phyloP scores from a whole-genome alignment of 2,329 filamentous ascomycete genomes.

The Alternaria postmessia region DNA sequence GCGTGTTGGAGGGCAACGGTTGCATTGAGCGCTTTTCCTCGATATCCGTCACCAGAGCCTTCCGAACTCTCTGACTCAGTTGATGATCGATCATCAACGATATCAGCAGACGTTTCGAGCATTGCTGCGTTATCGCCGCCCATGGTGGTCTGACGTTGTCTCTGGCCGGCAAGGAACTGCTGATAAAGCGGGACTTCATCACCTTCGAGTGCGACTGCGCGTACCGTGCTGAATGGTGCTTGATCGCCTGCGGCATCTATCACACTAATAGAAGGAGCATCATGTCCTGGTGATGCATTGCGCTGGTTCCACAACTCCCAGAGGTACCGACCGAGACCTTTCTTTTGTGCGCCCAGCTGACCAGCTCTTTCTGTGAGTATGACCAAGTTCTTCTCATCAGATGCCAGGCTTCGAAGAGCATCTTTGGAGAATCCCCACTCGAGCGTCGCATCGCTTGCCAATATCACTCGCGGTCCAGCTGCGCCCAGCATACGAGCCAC shows the following conservation, averaged over 20 bases:
- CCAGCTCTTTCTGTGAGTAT: constrained; percentile 81
- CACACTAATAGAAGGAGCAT: constrained; percentile 58
- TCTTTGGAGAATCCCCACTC: constrained; percentile 96
- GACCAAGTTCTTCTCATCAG: constrained; percentile 81
- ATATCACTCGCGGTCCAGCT: constrained; percentile 73
- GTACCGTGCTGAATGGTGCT: constrained; percentile 42
- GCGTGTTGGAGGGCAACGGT: constrained; percentile 85
- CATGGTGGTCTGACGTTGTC: constrained; percentile 83
- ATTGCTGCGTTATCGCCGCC: constrained; percentile 70
- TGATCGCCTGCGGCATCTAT: constrained; percentile 69
- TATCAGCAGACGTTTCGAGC: constrained; percentile 74
- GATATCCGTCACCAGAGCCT: constrained; percentile 75
- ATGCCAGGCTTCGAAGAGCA: constrained; percentile 75
- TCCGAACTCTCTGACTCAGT: constrained; percentile 87
- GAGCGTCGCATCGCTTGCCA: constrained; percentile 87
- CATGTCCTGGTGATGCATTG: constrained; percentile 31
- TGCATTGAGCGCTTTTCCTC: constrained; percentile 89
- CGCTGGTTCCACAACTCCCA: constrained; percentile 66
- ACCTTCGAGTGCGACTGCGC: constrained; percentile 72
- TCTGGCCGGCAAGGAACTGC: constrained; percentile 88
- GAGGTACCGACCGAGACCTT: constrained; percentile 71
- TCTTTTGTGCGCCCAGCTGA: constrained; percentile 44
- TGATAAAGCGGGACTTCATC: constrained; percentile 85
- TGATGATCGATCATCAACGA: constrained; percentile 83
- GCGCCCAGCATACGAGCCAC: constrained; percentile 72